Conservation (phyloP, 1,284 basidiomycete species). For the Apiotrichum gamsii region DNA sequence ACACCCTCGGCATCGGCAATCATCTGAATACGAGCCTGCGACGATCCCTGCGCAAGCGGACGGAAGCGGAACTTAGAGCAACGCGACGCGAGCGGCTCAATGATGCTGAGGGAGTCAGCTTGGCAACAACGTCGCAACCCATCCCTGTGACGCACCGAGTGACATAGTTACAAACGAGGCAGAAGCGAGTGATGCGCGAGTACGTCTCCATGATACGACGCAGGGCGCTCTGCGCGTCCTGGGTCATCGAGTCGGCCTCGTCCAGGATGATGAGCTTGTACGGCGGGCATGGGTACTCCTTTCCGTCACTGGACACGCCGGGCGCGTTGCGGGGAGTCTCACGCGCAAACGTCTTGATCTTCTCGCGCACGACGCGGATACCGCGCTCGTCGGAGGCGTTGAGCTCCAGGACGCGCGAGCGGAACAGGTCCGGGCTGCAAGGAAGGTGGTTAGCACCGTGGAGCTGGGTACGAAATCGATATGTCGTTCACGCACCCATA, state of each 20-base stretch:
- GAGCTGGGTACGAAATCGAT: no score
- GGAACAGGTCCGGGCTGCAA: slow-evolving; percentile 85
- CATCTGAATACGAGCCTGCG: slow-evolving; percentile 66
- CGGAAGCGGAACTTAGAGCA: slow-evolving; percentile 99
- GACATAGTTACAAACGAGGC: slow-evolving; percentile 98
- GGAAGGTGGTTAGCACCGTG: slow-evolving; percentile 33
- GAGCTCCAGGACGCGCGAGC: slow-evolving; percentile 89
- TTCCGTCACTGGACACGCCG: slow-evolving; percentile 66
- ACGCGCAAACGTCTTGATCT: slow-evolving; percentile 97
- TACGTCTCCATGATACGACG: slow-evolving; percentile 98
- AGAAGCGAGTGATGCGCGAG: slow-evolving; percentile 93
- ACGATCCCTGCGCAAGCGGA: slow-evolving; percentile 73
- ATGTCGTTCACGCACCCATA: no score
- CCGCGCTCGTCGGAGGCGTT: slow-evolving; percentile 99
- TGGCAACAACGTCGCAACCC: no score
- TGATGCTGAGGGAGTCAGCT: slow-evolving; percentile 62
- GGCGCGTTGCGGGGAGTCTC: slow-evolving; percentile 76
- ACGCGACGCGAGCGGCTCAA: slow-evolving; percentile 95
- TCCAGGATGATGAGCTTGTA: slow-evolving; percentile 99
- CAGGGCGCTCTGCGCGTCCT: slow-evolving; percentile 93
- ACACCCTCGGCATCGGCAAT: slow-evolving; percentile 63
- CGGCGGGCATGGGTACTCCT: slow-evolving; percentile 87
- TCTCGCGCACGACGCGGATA: slow-evolving; percentile 92
- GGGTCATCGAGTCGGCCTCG: slow-evolving; percentile 99
- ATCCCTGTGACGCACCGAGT: slow-evolving; percentile 63